A percentile compares a stretch with the other conserved stretches of the same genome.
Conservation (phyloP, 2,329 filamentous ascomycete genomes). For the Periconia sp. region DNA sequence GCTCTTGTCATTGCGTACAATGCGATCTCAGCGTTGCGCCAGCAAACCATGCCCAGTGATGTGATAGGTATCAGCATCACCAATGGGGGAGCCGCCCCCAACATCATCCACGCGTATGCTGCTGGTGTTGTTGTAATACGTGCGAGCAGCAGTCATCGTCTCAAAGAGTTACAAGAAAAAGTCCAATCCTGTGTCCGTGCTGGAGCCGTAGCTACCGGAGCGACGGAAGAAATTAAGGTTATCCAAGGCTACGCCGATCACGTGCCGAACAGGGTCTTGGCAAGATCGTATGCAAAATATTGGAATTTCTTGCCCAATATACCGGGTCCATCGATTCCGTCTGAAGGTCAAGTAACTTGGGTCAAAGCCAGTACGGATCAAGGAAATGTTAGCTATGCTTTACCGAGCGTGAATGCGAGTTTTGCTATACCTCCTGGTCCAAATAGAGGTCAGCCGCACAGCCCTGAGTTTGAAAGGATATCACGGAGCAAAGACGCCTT, state of each 20-base stretch:
- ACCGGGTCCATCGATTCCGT: slow-evolving; percentile 16
- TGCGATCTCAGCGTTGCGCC: slow-evolving; percentile 39
- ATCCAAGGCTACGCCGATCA: slow-evolving; percentile 56
- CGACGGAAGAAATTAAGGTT: slow-evolving; percentile 48
- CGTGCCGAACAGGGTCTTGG: slow-evolving; percentile 56
- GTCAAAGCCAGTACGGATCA: slow-evolving; percentile 61
- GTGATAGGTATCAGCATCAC: slow-evolving; percentile 41
- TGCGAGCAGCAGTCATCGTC: slow-evolving; percentile 28
- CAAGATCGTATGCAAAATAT: slow-evolving; percentile 32
- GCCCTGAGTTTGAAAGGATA: slow-evolving; percentile 43
- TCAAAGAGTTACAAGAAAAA: slow-evolving; percentile 32
- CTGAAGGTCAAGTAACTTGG: slow-evolving; percentile 16
- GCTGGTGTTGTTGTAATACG: slow-evolving; percentile 43
- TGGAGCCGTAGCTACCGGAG: slow-evolving; percentile 54
- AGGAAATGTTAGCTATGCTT: slow-evolving; percentile 60
- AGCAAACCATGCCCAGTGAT: slow-evolving; percentile 45
- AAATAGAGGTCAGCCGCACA: slow-evolving; percentile 40
- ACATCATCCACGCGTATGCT: slow-evolving; percentile 46
- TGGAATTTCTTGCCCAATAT: slow-evolving; percentile 20
- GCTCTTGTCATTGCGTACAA: slow-evolving; percentile 40
- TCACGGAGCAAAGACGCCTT: slow-evolving; percentile 42
- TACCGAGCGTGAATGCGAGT: slow-evolving; percentile 57
- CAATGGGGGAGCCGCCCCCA: slow-evolving; percentile 31
- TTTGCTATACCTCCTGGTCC: slow-evolving; percentile 50
- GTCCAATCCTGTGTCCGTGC: slow-evolving; percentile 50